phyloP scores from a whole-genome alignment of 2,329 filamentous ascomycete genomes.

The Ophiocordyceps camponoti-rufipedis region DNA sequence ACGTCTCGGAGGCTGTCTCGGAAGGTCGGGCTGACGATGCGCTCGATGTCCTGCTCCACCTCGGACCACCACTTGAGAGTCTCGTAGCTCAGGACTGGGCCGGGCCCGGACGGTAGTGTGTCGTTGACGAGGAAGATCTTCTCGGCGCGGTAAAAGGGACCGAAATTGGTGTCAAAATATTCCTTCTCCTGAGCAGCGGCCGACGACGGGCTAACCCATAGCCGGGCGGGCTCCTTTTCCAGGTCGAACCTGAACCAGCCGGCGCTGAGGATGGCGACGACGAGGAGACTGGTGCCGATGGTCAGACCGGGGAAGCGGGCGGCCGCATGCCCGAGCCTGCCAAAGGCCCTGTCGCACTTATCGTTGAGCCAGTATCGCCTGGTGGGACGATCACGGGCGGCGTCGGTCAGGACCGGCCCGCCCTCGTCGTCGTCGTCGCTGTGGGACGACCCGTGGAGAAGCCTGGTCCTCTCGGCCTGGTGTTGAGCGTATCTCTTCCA shows the following conservation, averaged over 20 bases:
- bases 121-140: slow-evolving; percentile 92
- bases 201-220: slow-evolving; percentile 95
- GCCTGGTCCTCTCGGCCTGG: slow-evolving; percentile 64
- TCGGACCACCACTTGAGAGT: slow-evolving; percentile 88
- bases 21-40: slow-evolving; percentile 50
- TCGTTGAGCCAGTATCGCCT: slow-evolving; percentile 72
- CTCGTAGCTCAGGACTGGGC: slow-evolving; percentile 73
- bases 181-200: slow-evolving; percentile 79
- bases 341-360: slow-evolving; percentile 64
- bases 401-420: slow-evolving; percentile 53
- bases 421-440: slow-evolving; percentile 93
- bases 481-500: slow-evolving; percentile 56
- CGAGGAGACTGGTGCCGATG: slow-evolving; percentile 54
- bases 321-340: slow-evolving; percentile 59
- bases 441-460: slow-evolving; percentile 66
- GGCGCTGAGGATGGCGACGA: slow-evolving; percentile 63
- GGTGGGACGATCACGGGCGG: slow-evolving; percentile 61
- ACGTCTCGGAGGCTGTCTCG: slow-evolving; percentile 62
- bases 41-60: slow-evolving; percentile 60
- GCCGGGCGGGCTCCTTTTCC: slow-evolving; percentile 71
- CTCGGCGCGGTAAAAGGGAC: slow-evolving; percentile 87
- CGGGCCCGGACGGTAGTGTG: slow-evolving; percentile 39
- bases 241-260: slow-evolving; percentile 84
- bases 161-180: slow-evolving; percentile 87
- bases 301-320: slow-evolving; percentile 74